Percentiles rank a stretch among this genome's conserved stretches.
Evolutionary conservation across 257 asterid genomes (phyloP).

Genomic region (Penstemon davidsonii): DNA sequence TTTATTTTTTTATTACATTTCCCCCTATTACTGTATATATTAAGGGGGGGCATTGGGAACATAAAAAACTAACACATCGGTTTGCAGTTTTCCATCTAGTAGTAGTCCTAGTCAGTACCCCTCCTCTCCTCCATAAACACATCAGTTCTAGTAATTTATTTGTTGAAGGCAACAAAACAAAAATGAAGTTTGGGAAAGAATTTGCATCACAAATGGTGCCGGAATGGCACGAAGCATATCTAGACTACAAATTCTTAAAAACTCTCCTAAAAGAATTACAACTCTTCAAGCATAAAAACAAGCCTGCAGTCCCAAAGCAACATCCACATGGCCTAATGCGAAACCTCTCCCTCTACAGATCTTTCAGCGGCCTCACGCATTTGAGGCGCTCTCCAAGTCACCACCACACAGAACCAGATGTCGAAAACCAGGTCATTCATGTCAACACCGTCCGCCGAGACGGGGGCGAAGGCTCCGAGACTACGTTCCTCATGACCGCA

Average conservation of each 20-base stretch:
- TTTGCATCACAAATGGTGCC: slow-evolving; percentile 51
- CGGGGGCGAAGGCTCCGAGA: slow-evolving; percentile 18
- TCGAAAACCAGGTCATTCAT: slow-evolving; percentile 26
- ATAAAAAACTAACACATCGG: no score
- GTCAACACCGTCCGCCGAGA: slow-evolving; percentile 18
- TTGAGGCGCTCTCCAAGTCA: not conserved
- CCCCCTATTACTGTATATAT: no score
- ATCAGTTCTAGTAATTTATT: no score
- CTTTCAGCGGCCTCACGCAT: slow-evolving; percentile 49
- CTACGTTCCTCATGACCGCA: slow-evolving; percentile 20
- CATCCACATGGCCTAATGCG: slow-evolving; percentile 23
- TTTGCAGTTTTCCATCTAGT: no score
- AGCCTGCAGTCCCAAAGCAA: not conserved
- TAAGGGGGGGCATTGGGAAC: no score
- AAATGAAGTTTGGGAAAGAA: slow-evolving; percentile 53
- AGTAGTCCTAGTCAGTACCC: no score
- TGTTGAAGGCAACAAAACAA: not conserved
- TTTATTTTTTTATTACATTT: no score
- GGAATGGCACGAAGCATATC: slow-evolving; percentile 57
- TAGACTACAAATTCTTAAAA: slow-evolving; percentile 41
- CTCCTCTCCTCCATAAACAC: no score
- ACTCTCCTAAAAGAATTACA: slow-evolving; percentile 34
- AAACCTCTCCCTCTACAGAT: slow-evolving; percentile 36
- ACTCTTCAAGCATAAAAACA: slow-evolving; percentile 27
- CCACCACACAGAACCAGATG: slow-evolving; percentile 6